phyloP scores from a whole-genome alignment of 2,329 filamentous ascomycete genomes.

The Fusarium hostae region DNA sequence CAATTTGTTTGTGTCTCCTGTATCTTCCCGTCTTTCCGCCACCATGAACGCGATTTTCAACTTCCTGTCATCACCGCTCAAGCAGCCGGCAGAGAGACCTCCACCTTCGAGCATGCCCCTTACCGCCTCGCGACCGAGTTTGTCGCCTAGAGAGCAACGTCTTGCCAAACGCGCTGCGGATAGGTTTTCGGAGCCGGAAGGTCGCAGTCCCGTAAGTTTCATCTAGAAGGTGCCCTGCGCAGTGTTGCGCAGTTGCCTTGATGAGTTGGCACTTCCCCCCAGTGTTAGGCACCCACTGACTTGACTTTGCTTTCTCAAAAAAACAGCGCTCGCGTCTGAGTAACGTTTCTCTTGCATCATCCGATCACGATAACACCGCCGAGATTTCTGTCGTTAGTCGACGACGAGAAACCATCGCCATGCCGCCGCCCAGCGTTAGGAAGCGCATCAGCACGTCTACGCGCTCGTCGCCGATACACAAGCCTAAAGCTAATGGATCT shows the following conservation, averaged over 20 bases:
- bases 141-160: conserved; percentile 31
- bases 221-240: not conserved
- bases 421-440: conserved; percentile 5
- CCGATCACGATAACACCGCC: conserved; percentile 10
- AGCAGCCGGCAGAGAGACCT: conserved; percentile 20
- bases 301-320: not conserved
- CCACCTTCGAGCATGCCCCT: conserved; percentile 25
- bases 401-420: conserved; percentile 10
- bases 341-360: conserved; percentile 20
- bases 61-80: conserved; percentile 42
- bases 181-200: conserved; percentile 18
- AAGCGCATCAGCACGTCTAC: not conserved
- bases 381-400: conserved; percentile 8
- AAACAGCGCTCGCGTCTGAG: conserved; percentile 27
- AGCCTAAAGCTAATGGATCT: not conserved
- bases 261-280: not conserved
- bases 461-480: not conserved
- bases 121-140: conserved; percentile 11
- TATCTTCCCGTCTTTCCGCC: not conserved
- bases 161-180: conserved; percentile 21
- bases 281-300: not conserved
- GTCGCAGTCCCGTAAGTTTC: conserved; percentile 34
- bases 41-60: conserved; percentile 21
- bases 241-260: not conserved
- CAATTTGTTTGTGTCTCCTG: not conserved